Evolutionary conservation across 1,139 yeast species (phyloP).

Genomic region (Diutina neorugosa): DNA sequence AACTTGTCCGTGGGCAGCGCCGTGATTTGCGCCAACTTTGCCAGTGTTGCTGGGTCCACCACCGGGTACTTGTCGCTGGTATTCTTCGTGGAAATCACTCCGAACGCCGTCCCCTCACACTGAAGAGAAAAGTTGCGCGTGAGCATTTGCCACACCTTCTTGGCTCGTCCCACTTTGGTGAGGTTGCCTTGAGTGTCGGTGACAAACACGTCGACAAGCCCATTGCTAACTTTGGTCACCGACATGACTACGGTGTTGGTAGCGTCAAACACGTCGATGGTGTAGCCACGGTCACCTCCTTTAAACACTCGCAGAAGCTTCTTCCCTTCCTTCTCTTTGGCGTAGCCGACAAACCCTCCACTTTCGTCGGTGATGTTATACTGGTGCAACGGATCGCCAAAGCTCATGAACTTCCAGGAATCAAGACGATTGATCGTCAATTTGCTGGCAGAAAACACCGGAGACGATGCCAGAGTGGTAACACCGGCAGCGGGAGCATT

Average conservation of each 20-base stretch:
- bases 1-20: not conserved
- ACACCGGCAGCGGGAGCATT: not conserved
- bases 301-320: not conserved
- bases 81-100: not conserved
- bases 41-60: not conserved
- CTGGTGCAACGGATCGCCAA: slow-evolving; percentile 1
- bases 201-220: not conserved
- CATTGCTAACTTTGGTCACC: not conserved
- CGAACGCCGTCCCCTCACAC: not conserved
- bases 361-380: not conserved
- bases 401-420: not conserved
- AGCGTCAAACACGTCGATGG: not conserved
- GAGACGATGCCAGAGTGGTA: not conserved
- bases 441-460: not conserved
- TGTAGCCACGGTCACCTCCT: not conserved
- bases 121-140: not conserved
- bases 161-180: not conserved
- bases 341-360: not conserved
- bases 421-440: not conserved
- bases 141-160: not conserved
- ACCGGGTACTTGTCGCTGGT: slow-evolving; percentile 1
- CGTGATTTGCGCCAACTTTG: not conserved
- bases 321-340: not conserved
- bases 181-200: not conserved
- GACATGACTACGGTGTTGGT: not conserved